Evolutionary conservation across 805 yeast species (phyloP).

Genomic region (Candida parachauliodes): DNA sequence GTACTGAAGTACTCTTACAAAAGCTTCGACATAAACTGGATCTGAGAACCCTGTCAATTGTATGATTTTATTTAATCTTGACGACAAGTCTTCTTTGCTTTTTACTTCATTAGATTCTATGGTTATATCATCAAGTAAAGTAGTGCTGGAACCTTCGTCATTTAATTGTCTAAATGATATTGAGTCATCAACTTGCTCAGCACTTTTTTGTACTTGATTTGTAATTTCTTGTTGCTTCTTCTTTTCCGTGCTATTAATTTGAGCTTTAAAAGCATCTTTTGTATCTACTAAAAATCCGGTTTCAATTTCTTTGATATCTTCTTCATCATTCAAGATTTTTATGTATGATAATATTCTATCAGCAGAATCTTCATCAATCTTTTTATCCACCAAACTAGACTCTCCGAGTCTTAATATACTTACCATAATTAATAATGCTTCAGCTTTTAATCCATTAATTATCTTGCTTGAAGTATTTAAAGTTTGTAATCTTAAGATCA

Average conservation of each 20-base stretch:
- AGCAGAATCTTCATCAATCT: constrained; percentile 94
- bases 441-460: constrained; percentile 86
- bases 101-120: constrained; percentile 47
- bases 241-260: constrained; percentile 57
- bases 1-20: constrained; percentile 91
- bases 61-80: constrained; percentile 81
- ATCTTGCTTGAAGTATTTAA: constrained; percentile 51
- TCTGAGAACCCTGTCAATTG: constrained; percentile 98
- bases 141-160: constrained; percentile 25
- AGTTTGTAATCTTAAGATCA: constrained; percentile 71
- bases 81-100: constrained; percentile 58
- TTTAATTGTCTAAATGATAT: constrained; percentile 77
- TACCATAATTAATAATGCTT: constrained; percentile 89
- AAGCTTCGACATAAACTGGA: constrained; percentile 97
- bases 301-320: constrained; percentile 49
- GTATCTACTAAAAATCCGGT: constrained; percentile 84
- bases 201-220: constrained; percentile 54
- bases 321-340: constrained; percentile 68
- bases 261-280: constrained; percentile 73
- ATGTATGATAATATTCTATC: constrained; percentile 90
- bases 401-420: constrained; percentile 88
- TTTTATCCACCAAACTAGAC: constrained; percentile 60
- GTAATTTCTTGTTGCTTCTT: constrained; percentile 56
- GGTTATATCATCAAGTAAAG: constrained; percentile 46
- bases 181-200: constrained; percentile 76